phyloP scores from a whole-genome alignment of 768 basidiomycete genomes.

The Suillus subalutaceus region DNA sequence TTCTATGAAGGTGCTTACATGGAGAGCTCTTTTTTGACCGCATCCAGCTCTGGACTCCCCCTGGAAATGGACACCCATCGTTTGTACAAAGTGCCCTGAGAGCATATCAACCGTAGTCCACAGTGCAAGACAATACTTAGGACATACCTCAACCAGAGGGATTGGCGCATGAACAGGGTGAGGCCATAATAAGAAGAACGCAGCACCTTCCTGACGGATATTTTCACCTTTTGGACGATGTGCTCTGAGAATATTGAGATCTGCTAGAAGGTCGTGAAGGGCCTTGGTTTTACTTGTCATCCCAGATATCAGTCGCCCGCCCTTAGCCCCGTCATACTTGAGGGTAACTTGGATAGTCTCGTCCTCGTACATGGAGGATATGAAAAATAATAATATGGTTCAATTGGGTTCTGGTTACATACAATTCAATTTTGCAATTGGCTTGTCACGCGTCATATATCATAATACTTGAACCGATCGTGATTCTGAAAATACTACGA shows the following conservation, averaged over 20 bases:
- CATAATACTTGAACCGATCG: too few relatives aligned
- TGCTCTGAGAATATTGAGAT: slow-evolving; percentile 33
- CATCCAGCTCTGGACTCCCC: slow-evolving; percentile 25
- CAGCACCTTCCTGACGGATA: slow-evolving; percentile 21
- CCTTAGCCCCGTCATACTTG: slow-evolving; percentile 26
- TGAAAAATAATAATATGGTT: not conserved
- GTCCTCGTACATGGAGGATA: not conserved
- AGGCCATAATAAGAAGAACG: slow-evolving; percentile 31
- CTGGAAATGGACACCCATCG: slow-evolving; percentile 30
- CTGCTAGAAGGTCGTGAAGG: slow-evolving; percentile 28
- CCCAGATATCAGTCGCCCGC: slow-evolving; percentile 16
- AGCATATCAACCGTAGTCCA: not conserved
- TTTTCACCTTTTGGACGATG: slow-evolving; percentile 32
- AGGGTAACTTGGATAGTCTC: slow-evolving; percentile 30
- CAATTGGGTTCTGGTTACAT: not conserved
- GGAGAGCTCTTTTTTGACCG: slow-evolving; percentile 29
- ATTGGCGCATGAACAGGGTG: slow-evolving; percentile 15
- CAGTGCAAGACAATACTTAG: not conserved
- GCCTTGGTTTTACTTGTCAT: slow-evolving; percentile 15
- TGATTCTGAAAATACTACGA: too few relatives aligned
- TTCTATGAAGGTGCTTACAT: slow-evolving; percentile 23
- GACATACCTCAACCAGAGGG: not conserved
- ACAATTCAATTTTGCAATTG: too few relatives aligned
- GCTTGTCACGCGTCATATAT: too few relatives aligned
- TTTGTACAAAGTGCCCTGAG: slow-evolving; percentile 26